phyloP scores from a whole-genome alignment of 805 yeast species.

The Metschnikowia similis region DNA sequence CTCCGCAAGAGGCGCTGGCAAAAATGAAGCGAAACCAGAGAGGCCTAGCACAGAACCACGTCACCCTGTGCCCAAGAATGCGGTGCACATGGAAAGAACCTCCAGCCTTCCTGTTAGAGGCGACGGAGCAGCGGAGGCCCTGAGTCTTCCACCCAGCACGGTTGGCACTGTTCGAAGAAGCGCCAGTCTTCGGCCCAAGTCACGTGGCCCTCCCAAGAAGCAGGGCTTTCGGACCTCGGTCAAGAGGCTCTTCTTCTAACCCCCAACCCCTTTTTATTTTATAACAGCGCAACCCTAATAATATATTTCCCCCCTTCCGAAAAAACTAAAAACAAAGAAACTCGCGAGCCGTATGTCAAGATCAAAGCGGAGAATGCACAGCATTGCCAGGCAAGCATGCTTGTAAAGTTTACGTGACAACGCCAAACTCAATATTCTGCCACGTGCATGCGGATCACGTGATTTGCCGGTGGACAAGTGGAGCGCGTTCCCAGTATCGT shows the following conservation, averaged over 20 bases:
- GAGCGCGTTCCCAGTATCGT: not conserved
- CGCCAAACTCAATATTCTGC: not conserved
- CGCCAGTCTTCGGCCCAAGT: not conserved
- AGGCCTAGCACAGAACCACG: not conserved
- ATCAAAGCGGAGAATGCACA: too few species aligned
- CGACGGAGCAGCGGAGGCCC: not conserved
- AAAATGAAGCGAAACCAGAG: not conserved
- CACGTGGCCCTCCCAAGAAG: not conserved
- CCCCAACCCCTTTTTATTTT: not conserved
- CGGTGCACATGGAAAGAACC: not conserved
- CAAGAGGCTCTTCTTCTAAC: not conserved
- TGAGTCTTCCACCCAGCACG: not conserved
- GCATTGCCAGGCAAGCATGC: too few species aligned
- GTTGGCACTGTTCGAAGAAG: not conserved
- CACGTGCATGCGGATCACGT: not conserved
- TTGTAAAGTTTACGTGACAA: not conserved
- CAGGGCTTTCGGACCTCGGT: conserved; percentile 1
- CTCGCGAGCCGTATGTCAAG: too few species aligned
- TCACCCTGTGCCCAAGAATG: not conserved
- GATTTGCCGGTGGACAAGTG: not conserved
- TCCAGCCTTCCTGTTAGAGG: not conserved
- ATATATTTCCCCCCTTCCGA: too few species aligned
- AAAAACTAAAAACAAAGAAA: too few species aligned
- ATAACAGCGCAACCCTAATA: too few species aligned
- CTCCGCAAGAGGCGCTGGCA: not conserved